phyloP scores from a whole-genome alignment of 202 grass and related monocot species.

The Bolboschoenoplectus hybrid region DNA sequence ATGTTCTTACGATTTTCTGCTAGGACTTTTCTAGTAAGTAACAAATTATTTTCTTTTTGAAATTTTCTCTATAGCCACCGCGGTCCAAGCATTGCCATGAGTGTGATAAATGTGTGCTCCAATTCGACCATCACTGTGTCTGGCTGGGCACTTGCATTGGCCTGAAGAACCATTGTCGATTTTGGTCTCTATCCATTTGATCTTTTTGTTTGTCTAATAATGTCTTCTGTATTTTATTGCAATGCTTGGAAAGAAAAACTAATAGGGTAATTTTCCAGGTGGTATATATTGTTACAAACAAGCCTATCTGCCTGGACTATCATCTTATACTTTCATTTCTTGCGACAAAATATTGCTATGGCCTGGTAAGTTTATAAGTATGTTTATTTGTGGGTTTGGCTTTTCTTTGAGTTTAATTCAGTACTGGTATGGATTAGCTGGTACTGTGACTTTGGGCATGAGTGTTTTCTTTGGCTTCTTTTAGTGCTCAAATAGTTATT shows the following conservation, averaged over 20 bases:
- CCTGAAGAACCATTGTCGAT: slow-evolving; percentile 85
- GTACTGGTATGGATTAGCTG: background rate
- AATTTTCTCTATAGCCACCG: slow-evolving; percentile 66
- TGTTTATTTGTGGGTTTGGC: slow-evolving; percentile 22
- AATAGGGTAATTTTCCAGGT: slow-evolving; percentile 59
- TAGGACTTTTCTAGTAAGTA: background rate
- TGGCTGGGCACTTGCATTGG: slow-evolving; percentile 98
- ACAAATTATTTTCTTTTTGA: slow-evolving; percentile 34
- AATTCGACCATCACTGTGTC: slow-evolving; percentile 98
- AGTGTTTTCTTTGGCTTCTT: slow-evolving; percentile 34
- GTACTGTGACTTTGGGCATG: background rate
- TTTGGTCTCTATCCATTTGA: slow-evolving; percentile 71
- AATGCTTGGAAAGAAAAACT: background rate
- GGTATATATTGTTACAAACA: slow-evolving; percentile 94
- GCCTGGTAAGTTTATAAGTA: slow-evolving; percentile 67
- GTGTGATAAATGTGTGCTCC: slow-evolving; percentile 97
- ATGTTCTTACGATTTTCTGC: background rate
- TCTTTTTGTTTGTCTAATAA: background rate
- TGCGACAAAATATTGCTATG: slow-evolving; percentile 57
- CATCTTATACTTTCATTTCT: slow-evolving; percentile 67
- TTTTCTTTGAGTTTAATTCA: background rate
- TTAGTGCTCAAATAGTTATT: slow-evolving; percentile 6
- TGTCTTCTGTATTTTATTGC: slow-evolving; percentile 21
- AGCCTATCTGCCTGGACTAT: slow-evolving; percentile 79
- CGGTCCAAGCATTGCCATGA: slow-evolving; percentile 90